These are phyloP conservation scores for Ampelomyces quisqualis DNA, from an alignment of 2,329 filamentous ascomycete genomes.

Conservation along the genomic window DNA sequence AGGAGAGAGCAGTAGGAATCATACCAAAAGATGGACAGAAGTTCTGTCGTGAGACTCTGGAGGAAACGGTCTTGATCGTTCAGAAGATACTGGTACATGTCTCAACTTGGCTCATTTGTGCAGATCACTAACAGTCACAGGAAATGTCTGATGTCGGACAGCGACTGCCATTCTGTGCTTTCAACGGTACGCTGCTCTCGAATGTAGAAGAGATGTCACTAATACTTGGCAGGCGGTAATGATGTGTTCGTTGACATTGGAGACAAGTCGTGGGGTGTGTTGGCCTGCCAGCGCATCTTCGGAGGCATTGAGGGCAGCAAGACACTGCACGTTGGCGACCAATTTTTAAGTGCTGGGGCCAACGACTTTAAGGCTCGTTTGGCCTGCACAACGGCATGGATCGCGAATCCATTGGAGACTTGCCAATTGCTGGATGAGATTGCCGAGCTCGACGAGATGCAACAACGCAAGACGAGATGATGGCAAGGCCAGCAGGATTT, in stretches of 20 bases:
- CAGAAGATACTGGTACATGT: constrained; percentile 72
- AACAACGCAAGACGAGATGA: constrained; percentile 41
- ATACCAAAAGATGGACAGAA: constrained; percentile 60
- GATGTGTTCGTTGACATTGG: constrained; percentile 99
- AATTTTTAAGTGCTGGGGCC: constrained; percentile 83
- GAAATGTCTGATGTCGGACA: constrained; percentile 73
- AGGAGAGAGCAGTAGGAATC: constrained; percentile 68
- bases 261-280: constrained; percentile 94
- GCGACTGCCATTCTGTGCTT: constrained; percentile 86
- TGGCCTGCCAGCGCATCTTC: constrained; percentile 89
- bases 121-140: constrained; percentile 25
- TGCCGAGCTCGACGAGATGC: constrained; percentile 46
- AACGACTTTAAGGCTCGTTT: constrained; percentile 97
- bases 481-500: not conserved
- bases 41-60: constrained; percentile 83
- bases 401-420: constrained; percentile 88
- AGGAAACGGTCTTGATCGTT: constrained; percentile 92
- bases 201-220: not conserved
- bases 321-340: constrained; percentile 91
- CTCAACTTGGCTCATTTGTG: not conserved
- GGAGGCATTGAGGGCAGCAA: constrained; percentile 71
- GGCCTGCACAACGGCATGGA: constrained; percentile 95
- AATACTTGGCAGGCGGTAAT: constrained; percentile 64
- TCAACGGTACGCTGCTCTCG: constrained; percentile 64
- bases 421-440: constrained; percentile 87